Conservation (phyloP, 495 filamentous ascomycete genomes). For the Aspergillus haitiensis region DNA sequence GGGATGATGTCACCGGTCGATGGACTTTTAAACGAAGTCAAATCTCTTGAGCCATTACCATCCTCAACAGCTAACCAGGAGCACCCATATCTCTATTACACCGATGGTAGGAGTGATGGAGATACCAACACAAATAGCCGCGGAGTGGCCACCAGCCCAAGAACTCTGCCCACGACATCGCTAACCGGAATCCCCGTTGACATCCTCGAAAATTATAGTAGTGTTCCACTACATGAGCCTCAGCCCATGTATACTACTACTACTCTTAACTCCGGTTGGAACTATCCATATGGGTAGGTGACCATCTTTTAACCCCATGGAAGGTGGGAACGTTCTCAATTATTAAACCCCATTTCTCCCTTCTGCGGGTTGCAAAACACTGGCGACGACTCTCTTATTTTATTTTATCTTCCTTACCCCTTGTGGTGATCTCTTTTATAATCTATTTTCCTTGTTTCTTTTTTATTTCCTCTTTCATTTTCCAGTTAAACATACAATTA, state of each 20-base stretch:
- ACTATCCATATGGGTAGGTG: conserved; percentile 33
- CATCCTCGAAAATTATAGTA: conserved; percentile 32
- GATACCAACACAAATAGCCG: conserved; percentile 16
- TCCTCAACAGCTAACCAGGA: conserved; percentile 15
- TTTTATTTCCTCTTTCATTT: background rate
- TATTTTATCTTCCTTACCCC: background rate
- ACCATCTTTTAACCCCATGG: background rate
- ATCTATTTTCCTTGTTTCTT: background rate
- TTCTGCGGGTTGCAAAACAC: no score
- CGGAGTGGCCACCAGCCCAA: conserved; percentile 16
- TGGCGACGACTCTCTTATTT: no score
- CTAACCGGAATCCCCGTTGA: conserved; percentile 27
- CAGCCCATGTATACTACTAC: conserved; percentile 29
- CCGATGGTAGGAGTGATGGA: conserved; percentile 12
- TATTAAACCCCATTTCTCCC: no score
- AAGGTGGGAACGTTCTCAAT: no score
- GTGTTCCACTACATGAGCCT: conserved; percentile 29
- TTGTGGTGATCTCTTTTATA: background rate
- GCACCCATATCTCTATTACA: conserved; percentile 24
- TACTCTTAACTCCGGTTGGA: conserved; percentile 32
- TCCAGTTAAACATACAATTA: background rate
- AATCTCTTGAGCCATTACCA: conserved; percentile 19
- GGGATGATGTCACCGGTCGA: conserved; percentile 26
- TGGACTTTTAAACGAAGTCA: conserved; percentile 25
- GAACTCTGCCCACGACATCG: conserved; percentile 21